Conservation (phyloP, 2,329 filamentous ascomycete genomes). For the Colletotrichum musae region DNA sequence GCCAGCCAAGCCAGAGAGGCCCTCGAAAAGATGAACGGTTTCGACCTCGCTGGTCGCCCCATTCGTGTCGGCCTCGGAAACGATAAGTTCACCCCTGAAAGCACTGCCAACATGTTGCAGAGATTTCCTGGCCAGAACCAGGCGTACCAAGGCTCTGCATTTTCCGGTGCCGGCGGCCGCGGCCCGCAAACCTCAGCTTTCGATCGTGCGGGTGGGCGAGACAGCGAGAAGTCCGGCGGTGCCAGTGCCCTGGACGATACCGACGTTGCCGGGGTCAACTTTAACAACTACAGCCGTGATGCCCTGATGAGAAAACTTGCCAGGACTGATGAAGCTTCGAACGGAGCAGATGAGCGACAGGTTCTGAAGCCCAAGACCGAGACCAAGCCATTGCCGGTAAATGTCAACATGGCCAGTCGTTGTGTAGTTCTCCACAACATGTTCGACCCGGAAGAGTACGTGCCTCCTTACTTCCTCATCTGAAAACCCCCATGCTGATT, state of each 20-base stretch:
- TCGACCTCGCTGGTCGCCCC: constrained; percentile 95
- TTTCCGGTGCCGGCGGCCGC: constrained; percentile 91
- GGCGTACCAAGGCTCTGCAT: constrained; percentile 89
- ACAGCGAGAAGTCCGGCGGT: constrained; percentile 90
- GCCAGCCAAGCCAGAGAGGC: constrained; percentile 93
- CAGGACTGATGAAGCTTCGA: constrained; percentile 86
- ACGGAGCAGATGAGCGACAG: constrained; percentile 78
- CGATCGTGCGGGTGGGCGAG: constrained; percentile 89
- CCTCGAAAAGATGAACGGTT: constrained; percentile 99
- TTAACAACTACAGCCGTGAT: constrained; percentile 99
- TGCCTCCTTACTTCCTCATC: constrained; percentile 45
- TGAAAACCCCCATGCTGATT: constrained; percentile 49
- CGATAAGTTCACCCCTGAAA: constrained; percentile 99
- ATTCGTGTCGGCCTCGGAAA: constrained; percentile 99
- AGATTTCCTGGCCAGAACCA: constrained; percentile 88
- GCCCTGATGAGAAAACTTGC: constrained; percentile 99
- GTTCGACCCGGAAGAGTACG: constrained; percentile 93
- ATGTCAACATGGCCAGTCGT: constrained; percentile 91
- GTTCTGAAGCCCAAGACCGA: constrained; percentile 85
- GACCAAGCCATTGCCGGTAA: constrained; percentile 83
- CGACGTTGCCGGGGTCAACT: constrained; percentile 98
- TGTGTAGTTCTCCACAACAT: constrained; percentile 96
- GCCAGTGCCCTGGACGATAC: constrained; percentile 97
- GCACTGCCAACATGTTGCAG: constrained; percentile 91
- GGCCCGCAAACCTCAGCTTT: constrained; percentile 89